These are phyloP conservation scores for Coniochaeta ligniaria DNA, from an alignment of 2,329 filamentous ascomycete genomes.

Conservation along the genomic window DNA sequence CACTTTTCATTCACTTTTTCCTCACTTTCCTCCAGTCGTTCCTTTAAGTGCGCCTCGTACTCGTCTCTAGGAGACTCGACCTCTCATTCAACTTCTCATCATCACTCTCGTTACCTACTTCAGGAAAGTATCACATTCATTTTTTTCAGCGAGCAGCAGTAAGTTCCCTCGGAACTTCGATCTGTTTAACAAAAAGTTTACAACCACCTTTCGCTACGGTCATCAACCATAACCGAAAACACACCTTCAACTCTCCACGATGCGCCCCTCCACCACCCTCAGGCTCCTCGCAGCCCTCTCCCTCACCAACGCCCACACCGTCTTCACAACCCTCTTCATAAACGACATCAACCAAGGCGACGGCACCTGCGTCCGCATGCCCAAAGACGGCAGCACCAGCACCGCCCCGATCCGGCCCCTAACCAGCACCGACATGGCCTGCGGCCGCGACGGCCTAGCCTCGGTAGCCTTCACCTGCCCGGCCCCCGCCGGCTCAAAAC, in stretches of 20 bases:
- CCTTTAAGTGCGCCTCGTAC: not conserved
- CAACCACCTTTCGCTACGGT: conserved; percentile 3
- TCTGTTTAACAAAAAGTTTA: not conserved
- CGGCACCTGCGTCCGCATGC: conserved; percentile 65
- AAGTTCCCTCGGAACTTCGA: not conserved
- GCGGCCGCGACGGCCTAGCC: conserved; percentile 40
- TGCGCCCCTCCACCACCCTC: conserved; percentile 24
- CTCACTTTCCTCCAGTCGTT: not conserved
- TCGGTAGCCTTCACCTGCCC: conserved; percentile 42
- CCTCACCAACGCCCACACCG: conserved; percentile 46
- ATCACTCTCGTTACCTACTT: not conserved
- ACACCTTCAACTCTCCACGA: conserved; percentile 18
- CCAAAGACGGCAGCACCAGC: conserved; percentile 39
- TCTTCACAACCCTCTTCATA: conserved; percentile 57
- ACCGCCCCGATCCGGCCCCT: conserved; percentile 53
- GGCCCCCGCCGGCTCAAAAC: conserved; percentile 40
- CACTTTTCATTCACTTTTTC: not conserved
- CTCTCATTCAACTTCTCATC: not conserved
- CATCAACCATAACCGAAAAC: not conserved
- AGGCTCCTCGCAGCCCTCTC: conserved; percentile 27
- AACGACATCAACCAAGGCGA: conserved; percentile 59
- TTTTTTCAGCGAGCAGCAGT: not conserved
- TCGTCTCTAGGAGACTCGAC: not conserved
- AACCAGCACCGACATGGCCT: conserved; percentile 58
- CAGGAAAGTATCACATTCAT: not conserved